Evolutionary conservation across 768 basidiomycete genomes (phyloP), one percentile per base, ranked within the genome.

Genomic region (Mrakia frigida): DNA sequence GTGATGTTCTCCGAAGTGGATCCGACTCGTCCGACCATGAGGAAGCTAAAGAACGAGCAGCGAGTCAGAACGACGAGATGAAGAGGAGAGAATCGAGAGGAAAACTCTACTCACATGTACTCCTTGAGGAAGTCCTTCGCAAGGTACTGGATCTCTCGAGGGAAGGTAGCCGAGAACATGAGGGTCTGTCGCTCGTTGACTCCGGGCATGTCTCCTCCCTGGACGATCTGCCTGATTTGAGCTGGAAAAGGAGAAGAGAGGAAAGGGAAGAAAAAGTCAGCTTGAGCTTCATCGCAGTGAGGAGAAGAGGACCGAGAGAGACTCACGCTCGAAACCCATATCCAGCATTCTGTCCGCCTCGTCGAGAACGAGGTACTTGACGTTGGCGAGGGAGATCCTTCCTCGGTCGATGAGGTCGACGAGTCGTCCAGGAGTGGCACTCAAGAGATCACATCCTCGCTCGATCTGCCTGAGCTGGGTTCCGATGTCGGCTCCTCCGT

Each of bases 321-420:
- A 43, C 73, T 63, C 33, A 74, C 73, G 97, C 85, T 99, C 97
- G 87, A 99, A 99, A 90, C 97, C 97, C 97, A 99, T 99, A 87
- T 99, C 97, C 82, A 99, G 88, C 97, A 99, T 99, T 82, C 97
- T 92, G 87, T 99, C 97, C 78, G 97, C 97, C 86, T 99, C 97
- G 81, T 99, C 97, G 74, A 99, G 90, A 37, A 99, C 97, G 76
- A 99, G 91, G 84, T 97, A 98, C 81, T 93, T 91, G 86, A 99
- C 90, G 85, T 98, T 98, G 80, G 93, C 89, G 78, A 99, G 88
- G 82, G 92, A 93, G 87, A 99, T 98, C 77, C 92, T 89, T 18
- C 97, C 97, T 81, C 97, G 92, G 86, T 99, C 97, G 80, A 99
- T 96, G 78, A 99, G 87, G 85, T 99, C 97, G 79, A 98, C 95